Percentiles rank a stretch among this genome's conserved stretches.
These are phyloP conservation scores for Microsporum canis DNA, from an alignment of 2,329 filamentous ascomycete genomes.

Conservation along the genomic window DNA sequence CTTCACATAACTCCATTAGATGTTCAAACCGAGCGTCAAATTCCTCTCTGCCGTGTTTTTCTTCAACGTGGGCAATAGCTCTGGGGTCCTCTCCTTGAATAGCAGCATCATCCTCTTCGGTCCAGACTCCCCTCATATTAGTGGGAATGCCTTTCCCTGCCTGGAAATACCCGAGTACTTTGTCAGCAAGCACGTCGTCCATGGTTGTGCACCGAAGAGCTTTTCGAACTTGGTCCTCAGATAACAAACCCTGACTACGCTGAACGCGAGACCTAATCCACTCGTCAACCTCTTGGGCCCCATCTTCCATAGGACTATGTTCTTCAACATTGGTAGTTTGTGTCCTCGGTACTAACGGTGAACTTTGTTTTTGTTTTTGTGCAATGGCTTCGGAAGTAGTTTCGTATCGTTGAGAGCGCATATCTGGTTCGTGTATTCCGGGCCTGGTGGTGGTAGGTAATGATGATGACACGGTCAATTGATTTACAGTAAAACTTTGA, in stretches of 20 bases:
- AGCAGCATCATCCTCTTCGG: conserved; percentile 33
- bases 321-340: not conserved
- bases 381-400: not conserved
- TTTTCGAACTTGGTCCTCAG: conserved; percentile 23
- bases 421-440: not conserved
- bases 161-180: conserved; percentile 24
- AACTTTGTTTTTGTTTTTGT: not conserved
- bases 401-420: not conserved
- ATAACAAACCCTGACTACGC: conserved; percentile 2
- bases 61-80: conserved; percentile 25
- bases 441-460: not conserved
- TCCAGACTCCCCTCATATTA: conserved; percentile 38
- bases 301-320: not conserved
- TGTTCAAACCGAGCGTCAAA: conserved; percentile 4
- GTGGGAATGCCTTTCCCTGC: conserved; percentile 28
- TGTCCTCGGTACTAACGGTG: too few relatives aligned
- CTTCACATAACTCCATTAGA: not conserved
- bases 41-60: conserved; percentile 33
- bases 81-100: conserved; percentile 26
- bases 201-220: conserved; percentile 33
- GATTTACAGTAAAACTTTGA: not conserved
- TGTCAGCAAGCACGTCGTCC: conserved; percentile 28
- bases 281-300: conserved; percentile 18
- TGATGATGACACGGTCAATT: not conserved
- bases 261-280: conserved; percentile 27